These are phyloP conservation scores for Suillus paluster DNA, from an alignment of 768 basidiomycete genomes.

Conservation along the genomic window DNA sequence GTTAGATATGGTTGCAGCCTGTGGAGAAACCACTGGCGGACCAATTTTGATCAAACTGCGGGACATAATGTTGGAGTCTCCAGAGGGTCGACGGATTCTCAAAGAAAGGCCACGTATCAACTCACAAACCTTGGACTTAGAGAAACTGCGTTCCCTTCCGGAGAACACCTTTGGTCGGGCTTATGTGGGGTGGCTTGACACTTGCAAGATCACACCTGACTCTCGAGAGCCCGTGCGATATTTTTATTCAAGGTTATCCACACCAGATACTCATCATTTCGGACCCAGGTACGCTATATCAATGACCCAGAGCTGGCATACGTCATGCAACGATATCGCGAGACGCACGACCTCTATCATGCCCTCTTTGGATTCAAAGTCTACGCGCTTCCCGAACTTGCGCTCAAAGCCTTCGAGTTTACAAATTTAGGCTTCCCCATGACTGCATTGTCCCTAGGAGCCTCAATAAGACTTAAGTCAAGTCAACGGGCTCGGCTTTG, in stretches of 20 bases:
- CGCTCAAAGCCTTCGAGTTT: slow-evolving; percentile 94
- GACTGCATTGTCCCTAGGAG: slow-evolving; percentile 74
- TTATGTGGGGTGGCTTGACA: slow-evolving; percentile 89
- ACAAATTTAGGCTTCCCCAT: slow-evolving; percentile 91
- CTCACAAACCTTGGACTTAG: slow-evolving; percentile 74
- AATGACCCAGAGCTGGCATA: slow-evolving; percentile 96
- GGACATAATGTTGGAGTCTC: slow-evolving; percentile 73
- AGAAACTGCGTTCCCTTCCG: slow-evolving; percentile 63
- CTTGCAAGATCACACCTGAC: slow-evolving; percentile 90
- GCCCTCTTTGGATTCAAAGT: slow-evolving; percentile 89
- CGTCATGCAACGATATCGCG: slow-evolving; percentile 97
- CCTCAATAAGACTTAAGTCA: slow-evolving; percentile 37
- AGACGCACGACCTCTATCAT: slow-evolving; percentile 98
- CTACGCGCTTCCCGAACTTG: slow-evolving; percentile 88
- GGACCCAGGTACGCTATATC: slow-evolving; percentile 84
- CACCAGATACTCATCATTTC: slow-evolving; percentile 5
- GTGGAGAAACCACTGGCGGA: slow-evolving; percentile 92
- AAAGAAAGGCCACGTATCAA: slow-evolving; percentile 84
- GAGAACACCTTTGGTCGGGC: slow-evolving; percentile 85
- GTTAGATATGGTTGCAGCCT: slow-evolving; percentile 91
- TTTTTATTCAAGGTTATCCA: background rate
- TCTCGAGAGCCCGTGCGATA: slow-evolving; percentile 82
- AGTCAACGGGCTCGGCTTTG: slow-evolving; percentile 62
- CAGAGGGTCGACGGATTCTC: slow-evolving; percentile 85
- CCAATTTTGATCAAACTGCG: slow-evolving; percentile 75